These are phyloP conservation scores for Candida maltosa DNA, from an alignment of 805 yeast species.

Conservation along the genomic window DNA sequence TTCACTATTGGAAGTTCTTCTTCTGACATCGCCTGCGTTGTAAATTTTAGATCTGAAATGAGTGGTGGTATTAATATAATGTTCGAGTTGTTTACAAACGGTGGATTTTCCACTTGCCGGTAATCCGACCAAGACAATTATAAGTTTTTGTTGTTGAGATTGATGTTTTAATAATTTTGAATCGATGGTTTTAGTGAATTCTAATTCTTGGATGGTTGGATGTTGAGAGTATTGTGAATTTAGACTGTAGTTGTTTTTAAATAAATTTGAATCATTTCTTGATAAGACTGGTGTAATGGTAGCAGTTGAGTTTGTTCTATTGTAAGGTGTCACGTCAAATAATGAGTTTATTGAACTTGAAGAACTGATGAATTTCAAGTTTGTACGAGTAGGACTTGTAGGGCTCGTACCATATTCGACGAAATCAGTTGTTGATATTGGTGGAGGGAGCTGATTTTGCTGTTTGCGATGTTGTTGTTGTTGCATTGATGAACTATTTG, in stretches of 20 bases:
- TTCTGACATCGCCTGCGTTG: slow-evolving; percentile 53
- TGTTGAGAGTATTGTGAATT: too few relatives aligned
- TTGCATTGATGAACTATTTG: too few relatives aligned
- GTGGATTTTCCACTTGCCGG: slow-evolving; percentile 44
- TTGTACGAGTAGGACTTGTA: slow-evolving; percentile 1
- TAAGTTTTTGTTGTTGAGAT: slow-evolving; percentile 4
- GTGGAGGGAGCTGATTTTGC: neutral
- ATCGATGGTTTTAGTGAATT: slow-evolving; percentile 4
- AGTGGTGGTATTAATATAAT: slow-evolving; percentile 23
- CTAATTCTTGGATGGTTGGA: slow-evolving; percentile 3
- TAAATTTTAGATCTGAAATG: slow-evolving; percentile 28
- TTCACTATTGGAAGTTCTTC: slow-evolving; percentile 23
- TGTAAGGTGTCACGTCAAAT: slow-evolving; percentile 15
- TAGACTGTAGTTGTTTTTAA: neutral
- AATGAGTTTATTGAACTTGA: slow-evolving; percentile 27
- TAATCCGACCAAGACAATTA: slow-evolving; percentile 34
- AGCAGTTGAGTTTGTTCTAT: slow-evolving; percentile 6
- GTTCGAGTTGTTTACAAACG: slow-evolving; percentile 28
- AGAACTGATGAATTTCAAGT: slow-evolving; percentile 6
- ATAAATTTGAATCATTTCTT: slow-evolving; percentile 5
- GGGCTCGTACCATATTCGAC: slow-evolving; percentile 1
- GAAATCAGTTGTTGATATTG: neutral
- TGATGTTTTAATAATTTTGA: slow-evolving; percentile 1
- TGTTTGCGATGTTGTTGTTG: neutral
- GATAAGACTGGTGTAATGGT: slow-evolving; percentile 10